A percentile compares a stretch with the other conserved stretches of the same genome.
Conservation (phyloP, 441 rosid genomes). For the Aleurites moluccanus region DNA sequence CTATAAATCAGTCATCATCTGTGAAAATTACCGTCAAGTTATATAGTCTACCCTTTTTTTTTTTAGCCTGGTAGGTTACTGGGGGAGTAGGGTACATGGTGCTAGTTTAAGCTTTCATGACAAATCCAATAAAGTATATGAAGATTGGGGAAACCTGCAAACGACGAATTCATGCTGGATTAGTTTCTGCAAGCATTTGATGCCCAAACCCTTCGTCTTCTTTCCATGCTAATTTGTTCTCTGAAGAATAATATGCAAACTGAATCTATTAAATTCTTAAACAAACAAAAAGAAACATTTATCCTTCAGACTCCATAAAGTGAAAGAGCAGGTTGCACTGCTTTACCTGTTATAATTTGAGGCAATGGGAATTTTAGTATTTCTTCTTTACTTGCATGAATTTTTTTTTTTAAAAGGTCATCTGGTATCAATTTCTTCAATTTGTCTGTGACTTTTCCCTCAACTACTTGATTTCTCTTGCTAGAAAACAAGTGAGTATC, state of each 20-base stretch:
- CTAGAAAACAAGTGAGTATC: slow-evolving; percentile 44
- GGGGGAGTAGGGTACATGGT: neutral
- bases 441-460: slow-evolving; percentile 28
- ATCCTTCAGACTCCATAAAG: neutral
- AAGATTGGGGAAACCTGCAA: slow-evolving; percentile 45
- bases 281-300: slow-evolving; percentile 4
- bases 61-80: neutral
- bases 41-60: neutral
- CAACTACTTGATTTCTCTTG: slow-evolving; percentile 28
- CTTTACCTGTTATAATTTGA: slow-evolving; percentile 51
- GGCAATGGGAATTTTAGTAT: slow-evolving; percentile 46
- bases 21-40: no score
- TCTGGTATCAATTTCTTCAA: slow-evolving; percentile 42
- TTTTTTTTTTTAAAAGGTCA: slow-evolving; percentile 28
- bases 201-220: slow-evolving; percentile 58
- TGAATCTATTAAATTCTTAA: neutral
- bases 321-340: slow-evolving; percentile 1
- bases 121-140: neutral
- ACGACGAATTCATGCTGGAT: slow-evolving; percentile 49
- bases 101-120: neutral
- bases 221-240: slow-evolving; percentile 51
- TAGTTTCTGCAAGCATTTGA: slow-evolving; percentile 71
- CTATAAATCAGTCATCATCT: no score
- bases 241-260: slow-evolving; percentile 29
- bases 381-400: slow-evolving; percentile 28